Evolutionary conservation across 1,284 basidiomycete species (phyloP), one percentile per base, ranked within the genome.

Genomic region (Austropuccinia psidii): DNA sequence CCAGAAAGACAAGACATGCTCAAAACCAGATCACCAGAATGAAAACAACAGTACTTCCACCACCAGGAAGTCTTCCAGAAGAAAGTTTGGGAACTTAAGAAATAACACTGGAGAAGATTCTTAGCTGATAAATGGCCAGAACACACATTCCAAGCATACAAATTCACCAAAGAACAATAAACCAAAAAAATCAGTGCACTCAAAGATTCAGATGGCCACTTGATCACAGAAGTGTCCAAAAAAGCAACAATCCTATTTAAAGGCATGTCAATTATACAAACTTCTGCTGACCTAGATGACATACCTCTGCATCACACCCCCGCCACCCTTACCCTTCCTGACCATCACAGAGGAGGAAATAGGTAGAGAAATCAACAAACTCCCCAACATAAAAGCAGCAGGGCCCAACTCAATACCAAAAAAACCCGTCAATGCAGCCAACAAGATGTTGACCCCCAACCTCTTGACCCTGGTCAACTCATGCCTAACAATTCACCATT

Each of bases 231-330:
- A 5, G 17, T 13, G 13, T 4, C 27, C 4, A 33, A 65, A 33
- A n/a, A 49, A 33, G 62, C 62, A 1, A 27, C 47, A 19, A 9
- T 65, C 9, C 31, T 65, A 7, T 65, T 47, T 33, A 6, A 65
- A 7, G 67, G 67, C 15, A 69, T 55, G 19, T 69, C 43, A 7
- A 29, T 69, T 9, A 47, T 57, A 11, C 17, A 45, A n/a, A 43
- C 21, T 27, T 8, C 27, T 0, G 54, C 52, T 13, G 67, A 45
- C 17, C 41, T 69, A 4, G 19, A 37, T 7, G 55, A 69, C 21
- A 24, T 69, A 9, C 37, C 37, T 5, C 24, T 7, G 21, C 1
- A 4, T 2, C 19, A n/a, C 43, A 45, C 11, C n/a, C 43, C 11
- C 11, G 43, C 43, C 43, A n/a, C n/a, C n/a, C n/a, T n/a, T n/a